Conservation (phyloP, 352 stramenopile species). For the Blastocystis sp. region DNA sequence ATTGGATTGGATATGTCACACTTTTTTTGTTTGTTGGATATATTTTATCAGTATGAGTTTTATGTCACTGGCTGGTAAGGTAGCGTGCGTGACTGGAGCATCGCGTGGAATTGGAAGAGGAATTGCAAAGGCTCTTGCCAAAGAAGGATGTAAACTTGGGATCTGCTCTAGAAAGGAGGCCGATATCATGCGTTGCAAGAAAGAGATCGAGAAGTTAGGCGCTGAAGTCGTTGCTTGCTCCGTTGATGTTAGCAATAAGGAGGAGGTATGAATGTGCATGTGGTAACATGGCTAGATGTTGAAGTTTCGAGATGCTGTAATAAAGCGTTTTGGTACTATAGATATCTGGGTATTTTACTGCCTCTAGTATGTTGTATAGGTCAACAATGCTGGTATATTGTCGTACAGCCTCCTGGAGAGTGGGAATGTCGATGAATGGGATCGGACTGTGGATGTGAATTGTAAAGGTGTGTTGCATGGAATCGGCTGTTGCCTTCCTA, state of each 20-base stretch:
- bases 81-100: conserved; percentile 31
- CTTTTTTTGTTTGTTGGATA: conserved; percentile 8
- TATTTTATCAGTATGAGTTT: background rate
- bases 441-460: conserved; percentile 42
- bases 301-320: background rate
- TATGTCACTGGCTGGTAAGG: background rate
- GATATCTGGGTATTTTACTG: conserved; percentile 27
- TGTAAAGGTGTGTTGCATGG: conserved; percentile 60
- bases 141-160: conserved; percentile 33
- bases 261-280: background rate
- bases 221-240: background rate
- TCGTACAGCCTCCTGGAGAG: conserved; percentile 39
- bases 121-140: conserved; percentile 22
- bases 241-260: conserved; percentile 43
- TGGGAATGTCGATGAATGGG: conserved; percentile 3
- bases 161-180: conserved; percentile 60
- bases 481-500: conserved; percentile 40
- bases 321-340: conserved; percentile 41
- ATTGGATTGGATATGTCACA: conserved; percentile 3
- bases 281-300: background rate
- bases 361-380: background rate
- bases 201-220: conserved; percentile 19
- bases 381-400: conserved; percentile 59
- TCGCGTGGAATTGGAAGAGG: conserved; percentile 18
- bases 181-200: conserved; percentile 23